Conservation (phyloP, 345 rosid genomes). For the Eucalyptus camaldulensis region DNA sequence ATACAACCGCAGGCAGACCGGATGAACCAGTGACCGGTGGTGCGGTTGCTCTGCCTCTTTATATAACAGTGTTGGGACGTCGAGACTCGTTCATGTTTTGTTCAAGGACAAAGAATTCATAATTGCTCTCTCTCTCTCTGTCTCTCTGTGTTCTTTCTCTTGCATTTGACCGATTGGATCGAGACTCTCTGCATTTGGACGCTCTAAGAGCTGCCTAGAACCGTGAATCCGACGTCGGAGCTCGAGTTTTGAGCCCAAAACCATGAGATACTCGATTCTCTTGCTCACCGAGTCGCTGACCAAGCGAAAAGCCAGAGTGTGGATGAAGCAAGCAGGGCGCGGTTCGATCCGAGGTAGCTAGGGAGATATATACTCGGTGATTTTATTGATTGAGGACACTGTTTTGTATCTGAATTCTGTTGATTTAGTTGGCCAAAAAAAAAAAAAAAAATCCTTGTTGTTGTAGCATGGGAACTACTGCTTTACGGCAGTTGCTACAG, state of each 20-base stretch:
- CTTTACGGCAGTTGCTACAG: constrained; percentile 31
- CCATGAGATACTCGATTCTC: constrained; percentile 20
- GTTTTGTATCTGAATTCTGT: neutral
- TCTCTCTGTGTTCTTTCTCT: neutral
- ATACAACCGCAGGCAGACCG: neutral
- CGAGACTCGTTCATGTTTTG: neutral
- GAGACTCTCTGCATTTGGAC: too few relatives aligned
- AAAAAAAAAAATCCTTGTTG: neutral
- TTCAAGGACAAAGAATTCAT: neutral
- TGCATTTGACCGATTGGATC: too few relatives aligned
- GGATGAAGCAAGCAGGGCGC: constrained; percentile 46
- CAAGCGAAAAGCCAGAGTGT: constrained; percentile 36
- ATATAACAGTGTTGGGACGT: neutral
- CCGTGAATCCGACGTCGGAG: neutral
- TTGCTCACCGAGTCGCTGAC: constrained; percentile 33
- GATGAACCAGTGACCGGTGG: neutral
- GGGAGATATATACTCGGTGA: neutral
- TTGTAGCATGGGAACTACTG: constrained; percentile 28
- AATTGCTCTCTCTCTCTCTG: neutral
- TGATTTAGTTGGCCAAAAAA: neutral
- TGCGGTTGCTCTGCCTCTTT: neutral
- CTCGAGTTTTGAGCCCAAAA: neutral
- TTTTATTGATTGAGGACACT: neutral
- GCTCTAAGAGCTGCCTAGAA: neutral
- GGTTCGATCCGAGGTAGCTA: constrained; percentile 56